Base-by-base conservation (phyloP, 2,329 filamentous ascomycete genomes). In the Calonectria ilicicola region DNA sequence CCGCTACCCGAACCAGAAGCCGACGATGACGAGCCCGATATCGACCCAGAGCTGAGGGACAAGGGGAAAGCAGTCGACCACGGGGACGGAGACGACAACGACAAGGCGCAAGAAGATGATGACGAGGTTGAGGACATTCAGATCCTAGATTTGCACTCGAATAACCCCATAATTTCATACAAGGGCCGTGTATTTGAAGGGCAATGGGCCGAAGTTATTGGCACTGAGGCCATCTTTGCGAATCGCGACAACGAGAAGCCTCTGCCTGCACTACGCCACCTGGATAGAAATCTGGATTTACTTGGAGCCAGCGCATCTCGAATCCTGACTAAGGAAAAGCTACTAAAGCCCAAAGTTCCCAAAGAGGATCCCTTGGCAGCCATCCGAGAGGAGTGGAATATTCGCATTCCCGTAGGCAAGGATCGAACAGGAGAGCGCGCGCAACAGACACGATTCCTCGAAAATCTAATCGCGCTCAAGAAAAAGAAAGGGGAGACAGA, bases 171-270 rank as follows among this genome's bases (percentile, higher is more conserved):
- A 32, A 89, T 98, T 72, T 93, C 93, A 26, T 97, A 97, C 84
- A 90, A 93, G 70, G 94, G 93, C 35, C 91, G 93, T 74, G 86
- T 97, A 26, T 97, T 96, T 81, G 92, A 91, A 75, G 96, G 95
- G 75, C 86, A 91, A 56, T 98, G 96, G 96, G 90, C 91, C 14
- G 91, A 94, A 73, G 93, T 95, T 72, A 90, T 98, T 51, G 96
- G 96, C 42, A 98, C 95, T 0, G 95, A 97, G 77, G 86, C 96
- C 75, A 90, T 98, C 49, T 93, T 98, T 78, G 89, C 88, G 1
- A 84, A 84, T 19, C 89, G 87, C 65, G 78, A 83, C 46, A 67
- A 86, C 91, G 69, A 92, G 91, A 78, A 81, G 14, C 81, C 81
- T 10, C 81, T 89, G 2, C 88, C 89, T 4, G 82, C 83, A 10